Percentiles rank a stretch among this genome's conserved stretches.
These are phyloP conservation scores for Mimosa pudica DNA, from an alignment of 306 rosid genomes.

Conservation along the genomic window DNA sequence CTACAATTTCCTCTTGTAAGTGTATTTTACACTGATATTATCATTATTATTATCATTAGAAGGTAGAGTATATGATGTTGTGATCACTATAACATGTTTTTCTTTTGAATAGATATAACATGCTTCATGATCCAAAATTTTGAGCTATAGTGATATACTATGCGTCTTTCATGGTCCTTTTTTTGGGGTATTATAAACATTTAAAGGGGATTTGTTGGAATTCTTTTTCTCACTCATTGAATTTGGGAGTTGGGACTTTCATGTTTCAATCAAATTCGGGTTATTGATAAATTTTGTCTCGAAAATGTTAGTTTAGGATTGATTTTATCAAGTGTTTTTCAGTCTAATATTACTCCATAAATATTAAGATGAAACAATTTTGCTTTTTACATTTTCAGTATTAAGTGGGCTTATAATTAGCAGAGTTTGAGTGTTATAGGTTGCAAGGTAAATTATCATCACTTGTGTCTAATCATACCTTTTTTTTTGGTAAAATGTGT, in stretches of 20 bases:
- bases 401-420: no score
- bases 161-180: not conserved
- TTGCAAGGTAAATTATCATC: no score
- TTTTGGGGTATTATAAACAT: not conserved
- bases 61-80: constrained; percentile 28
- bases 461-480: no score
- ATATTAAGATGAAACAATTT: no score
- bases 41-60: not conserved
- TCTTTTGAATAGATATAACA: not conserved
- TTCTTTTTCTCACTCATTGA: not conserved
- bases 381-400: no score
- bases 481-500: no score
- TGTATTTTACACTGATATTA: constrained; percentile 15
- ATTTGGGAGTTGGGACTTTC: not conserved
- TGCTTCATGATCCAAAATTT: not conserved
- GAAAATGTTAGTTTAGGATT: no score
- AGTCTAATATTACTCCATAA: no score
- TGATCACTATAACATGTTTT: not conserved
- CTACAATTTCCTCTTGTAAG: constrained; percentile 24
- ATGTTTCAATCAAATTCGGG: not conserved
- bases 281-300: not conserved
- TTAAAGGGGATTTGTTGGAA: not conserved
- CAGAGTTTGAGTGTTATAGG: no score
- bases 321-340: no score
- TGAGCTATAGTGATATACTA: constrained; percentile 9